phyloP scores from a whole-genome alignment of 768 basidiomycete species.

The Lactifluus piperatus region DNA sequence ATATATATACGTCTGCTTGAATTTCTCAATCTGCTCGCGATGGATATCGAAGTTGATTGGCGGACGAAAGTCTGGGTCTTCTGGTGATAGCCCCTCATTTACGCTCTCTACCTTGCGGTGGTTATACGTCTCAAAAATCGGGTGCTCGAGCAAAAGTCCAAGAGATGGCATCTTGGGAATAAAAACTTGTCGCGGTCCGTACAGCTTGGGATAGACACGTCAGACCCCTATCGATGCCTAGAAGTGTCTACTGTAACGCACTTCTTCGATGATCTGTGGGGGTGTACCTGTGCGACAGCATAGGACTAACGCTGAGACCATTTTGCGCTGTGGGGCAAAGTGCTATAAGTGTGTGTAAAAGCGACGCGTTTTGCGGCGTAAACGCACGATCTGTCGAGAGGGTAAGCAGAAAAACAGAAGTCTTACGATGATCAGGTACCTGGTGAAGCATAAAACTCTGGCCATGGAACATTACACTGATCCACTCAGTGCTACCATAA shows the following conservation, averaged over 20 bases:
- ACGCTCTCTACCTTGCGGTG: constrained; percentile 41
- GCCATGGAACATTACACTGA: constrained; percentile 87
- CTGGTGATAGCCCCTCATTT: constrained; percentile 44
- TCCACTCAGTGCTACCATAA: constrained; percentile 90
- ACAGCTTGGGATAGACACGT: constrained; percentile 42
- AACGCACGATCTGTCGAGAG: constrained; percentile 40
- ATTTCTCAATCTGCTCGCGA: constrained; percentile 58
- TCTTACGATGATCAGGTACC: constrained; percentile 38
- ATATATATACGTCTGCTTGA: constrained; percentile 85
- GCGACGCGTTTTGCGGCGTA: constrained; percentile 7
- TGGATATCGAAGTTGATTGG: constrained; percentile 65
- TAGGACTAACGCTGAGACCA: constrained; percentile 85
- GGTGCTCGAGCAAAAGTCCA: constrained; percentile 84
- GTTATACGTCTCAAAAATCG: constrained; percentile 76
- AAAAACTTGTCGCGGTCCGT: constrained; percentile 65
- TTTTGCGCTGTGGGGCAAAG: constrained; percentile 72
- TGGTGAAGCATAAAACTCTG: constrained; percentile 99
- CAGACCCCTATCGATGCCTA: background rate
- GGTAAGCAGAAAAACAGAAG: background rate
- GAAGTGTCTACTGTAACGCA: constrained; percentile 22
- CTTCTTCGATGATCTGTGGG: constrained; percentile 64
- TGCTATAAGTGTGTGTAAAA: constrained; percentile 17
- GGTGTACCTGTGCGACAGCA: constrained; percentile 71
- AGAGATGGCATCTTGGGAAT: constrained; percentile 95
- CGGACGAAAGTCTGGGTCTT: constrained; percentile 56